Base-by-base conservation (phyloP, 108 stramenopile genomes). In the Licmophora abbreviata region DNA sequence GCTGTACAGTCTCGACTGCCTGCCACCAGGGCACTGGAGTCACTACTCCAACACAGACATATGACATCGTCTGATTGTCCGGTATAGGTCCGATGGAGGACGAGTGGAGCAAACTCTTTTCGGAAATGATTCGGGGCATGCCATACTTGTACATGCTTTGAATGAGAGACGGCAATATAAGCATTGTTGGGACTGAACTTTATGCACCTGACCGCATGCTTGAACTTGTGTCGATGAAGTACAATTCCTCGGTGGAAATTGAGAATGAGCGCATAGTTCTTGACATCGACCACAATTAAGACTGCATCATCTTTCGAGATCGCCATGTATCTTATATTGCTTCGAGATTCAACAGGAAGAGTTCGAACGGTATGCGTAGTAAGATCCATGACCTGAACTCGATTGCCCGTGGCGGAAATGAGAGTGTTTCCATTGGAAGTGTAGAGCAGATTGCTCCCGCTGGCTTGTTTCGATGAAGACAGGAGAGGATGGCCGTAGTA, bases 81-180 rank as follows among this genome's bases (percentile, higher is more conserved):
- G 0, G 91, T 95, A 58, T 89, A 95, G 3, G 88, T 88, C 15
- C 92, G 73, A 52, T 89, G 88, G 15, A 96, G 65, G 9, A 87
- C 78, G 36, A 99, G 60, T 1, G 97, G 97, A 18, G 95, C 81
- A 56, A 97, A 94, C 56, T 97, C 94, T 31, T 85, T 79, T 29
- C 79, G 68, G 41, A 79, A 43, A 35, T 63, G 53, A 37, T 73
- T 78, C 3, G 95, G 95, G 1, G 96, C 76, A 45, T 71, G 56
- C 96, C 96, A 99, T 6, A 99, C 87, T 59, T 96, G 90, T 4
- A 97, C 71, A 37, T 92, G 77, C 48, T 79, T 90, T n/a, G 95
- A 94, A 36, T 66, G 69, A 0, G 91, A 84, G 18, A 97, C 89
- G 24, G 96, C 97, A 40, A 99, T 69, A 51, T 88, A 85, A 10